phyloP scores from a whole-genome alignment of 2,329 filamentous ascomycete species.

The Colletotrichum gloeosporioides region DNA sequence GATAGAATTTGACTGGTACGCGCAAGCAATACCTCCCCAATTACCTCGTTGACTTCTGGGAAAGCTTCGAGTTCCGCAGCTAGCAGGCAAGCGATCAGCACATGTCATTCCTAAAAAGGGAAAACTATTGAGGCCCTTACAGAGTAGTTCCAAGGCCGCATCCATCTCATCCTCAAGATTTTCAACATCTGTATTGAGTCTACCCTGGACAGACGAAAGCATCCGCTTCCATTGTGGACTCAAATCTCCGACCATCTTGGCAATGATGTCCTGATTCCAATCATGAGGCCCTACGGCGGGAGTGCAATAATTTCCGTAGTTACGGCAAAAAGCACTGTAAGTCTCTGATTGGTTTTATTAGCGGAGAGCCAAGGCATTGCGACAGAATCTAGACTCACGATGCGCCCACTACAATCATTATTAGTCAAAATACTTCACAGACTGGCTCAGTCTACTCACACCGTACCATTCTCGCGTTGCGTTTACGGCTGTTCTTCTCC shows the following conservation, averaged over 20 bases:
- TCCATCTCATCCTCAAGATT: neutral
- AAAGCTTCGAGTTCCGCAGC: neutral
- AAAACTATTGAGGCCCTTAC: neutral
- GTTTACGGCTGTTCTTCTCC: slow-evolving; percentile 30
- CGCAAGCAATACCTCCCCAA: neutral
- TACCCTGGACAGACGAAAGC: neutral
- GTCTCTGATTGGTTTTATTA: slow-evolving; percentile 24
- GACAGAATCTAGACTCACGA: neutral
- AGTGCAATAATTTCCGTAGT: slow-evolving; percentile 43
- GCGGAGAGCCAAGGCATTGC: neutral
- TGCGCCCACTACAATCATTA: neutral
- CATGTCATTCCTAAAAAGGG: accelerated
- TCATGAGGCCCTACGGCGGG: slow-evolving; percentile 28
- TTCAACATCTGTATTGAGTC: neutral
- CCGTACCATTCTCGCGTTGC: slow-evolving; percentile 35
- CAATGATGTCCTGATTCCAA: slow-evolving; percentile 52
- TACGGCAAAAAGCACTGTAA: slow-evolving; percentile 48
- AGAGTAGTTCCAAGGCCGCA: neutral
- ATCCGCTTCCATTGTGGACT: slow-evolving; percentile 34
- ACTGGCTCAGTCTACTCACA: slow-evolving; percentile 34
- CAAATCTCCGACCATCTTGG: slow-evolving; percentile 38
- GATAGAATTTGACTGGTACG: neutral
- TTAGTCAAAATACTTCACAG: neutral
- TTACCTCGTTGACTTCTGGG: neutral
- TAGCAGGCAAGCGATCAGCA: neutral